Evolutionary conservation across 768 basidiomycete genomes (phyloP), one percentile per base, ranked within the genome.

Genomic region (Clitopilus passeckerianus): DNA sequence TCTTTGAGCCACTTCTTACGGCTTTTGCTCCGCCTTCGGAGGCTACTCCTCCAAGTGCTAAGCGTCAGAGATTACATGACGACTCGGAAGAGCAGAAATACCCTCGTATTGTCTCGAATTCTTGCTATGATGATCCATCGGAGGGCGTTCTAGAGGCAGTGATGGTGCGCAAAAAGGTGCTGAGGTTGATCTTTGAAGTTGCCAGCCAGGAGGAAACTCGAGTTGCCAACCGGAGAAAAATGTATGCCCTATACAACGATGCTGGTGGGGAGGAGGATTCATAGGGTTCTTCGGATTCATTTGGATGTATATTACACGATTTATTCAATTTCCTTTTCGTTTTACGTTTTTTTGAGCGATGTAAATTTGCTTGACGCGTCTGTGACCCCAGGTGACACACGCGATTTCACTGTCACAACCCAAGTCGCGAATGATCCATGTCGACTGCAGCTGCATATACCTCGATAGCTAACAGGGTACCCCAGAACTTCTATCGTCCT

Each of bases 171-270:
- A 80, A 77, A 60, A 79, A 75, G 53, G 63, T 96, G 8, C 72
- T 93, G 60, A 76, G 79, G 63, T 75, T 72, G 43, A 63, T 96
- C 46, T 95, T 96, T 66, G 81, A 87, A 16, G 73, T 85, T 33
- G 93, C 94, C 34, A 87, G 91, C 65, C 76, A 82, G 35, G 77
- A 84, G 60, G 84, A 87, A n/a, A 87, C 90, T 41, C 81, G 84
- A 66, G 91, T 93, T 64, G 75, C 85, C 6, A 94, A 89, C 71
- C 81, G 95, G 65, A 77, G 91, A 71, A 92, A 84, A 76, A 80
- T 98, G 74, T 96, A 95, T 69, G 80, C 80, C 5, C 71, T 94
- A 24, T 96, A 91, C 85, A 89, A 87, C 71, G 83, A 81, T 34
- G 77, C 75, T 53, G 79, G 76, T 34, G 83, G 82, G 22, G 83